Evolutionary conservation across 345 rosid species (phyloP), one percentile per base, ranked within the genome.

Genomic region (Conringia planisiliqua): DNA sequence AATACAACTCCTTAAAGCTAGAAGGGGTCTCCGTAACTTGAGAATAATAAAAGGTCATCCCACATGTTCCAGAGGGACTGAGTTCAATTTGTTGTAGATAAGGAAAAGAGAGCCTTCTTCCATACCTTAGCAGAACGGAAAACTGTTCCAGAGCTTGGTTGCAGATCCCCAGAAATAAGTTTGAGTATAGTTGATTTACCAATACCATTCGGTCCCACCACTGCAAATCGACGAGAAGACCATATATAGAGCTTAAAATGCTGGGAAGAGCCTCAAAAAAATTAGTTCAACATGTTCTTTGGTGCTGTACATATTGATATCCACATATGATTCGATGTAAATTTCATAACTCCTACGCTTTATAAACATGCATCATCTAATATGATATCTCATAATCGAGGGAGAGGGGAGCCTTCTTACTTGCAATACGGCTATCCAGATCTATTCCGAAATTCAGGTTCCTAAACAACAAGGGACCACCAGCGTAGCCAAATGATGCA

Each of bases 161-260:
- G 98, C 52, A 95, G 82, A 44, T 95, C 99, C 57, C 99, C 99
- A 5, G 97, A 84, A 68, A 92, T 95, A 68, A 95, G 84, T 85
- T 95, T 95, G 67, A 95, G 98, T 71, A 95, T 95, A 43, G 99
- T 95, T 73, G 98, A 92, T 82, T 95, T 95, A 67, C 99, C 99
- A 79, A 95, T 95, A 58, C 99, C 99, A 86, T 95, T 95, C 72
- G 99, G 88, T 65, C 99, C 99, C 55, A 95, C 99, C 99, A 95
- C 99, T 95, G 86, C 73, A 83, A 35, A 75, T 65, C 47, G 33
- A 82, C n/a, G 26, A 62, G 30, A 72, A 78, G 42, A 27, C 57
- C 68, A 65, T n/a, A 57, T 55, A 30, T 8, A 71, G 62, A 58
- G 68, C 48, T 57, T 71, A 36, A 39, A 63, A 63, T 56, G 62